Conservation (phyloP, 1,284 basidiomycete genomes). For the Cutaneotrichosporon dermatis region DNA sequence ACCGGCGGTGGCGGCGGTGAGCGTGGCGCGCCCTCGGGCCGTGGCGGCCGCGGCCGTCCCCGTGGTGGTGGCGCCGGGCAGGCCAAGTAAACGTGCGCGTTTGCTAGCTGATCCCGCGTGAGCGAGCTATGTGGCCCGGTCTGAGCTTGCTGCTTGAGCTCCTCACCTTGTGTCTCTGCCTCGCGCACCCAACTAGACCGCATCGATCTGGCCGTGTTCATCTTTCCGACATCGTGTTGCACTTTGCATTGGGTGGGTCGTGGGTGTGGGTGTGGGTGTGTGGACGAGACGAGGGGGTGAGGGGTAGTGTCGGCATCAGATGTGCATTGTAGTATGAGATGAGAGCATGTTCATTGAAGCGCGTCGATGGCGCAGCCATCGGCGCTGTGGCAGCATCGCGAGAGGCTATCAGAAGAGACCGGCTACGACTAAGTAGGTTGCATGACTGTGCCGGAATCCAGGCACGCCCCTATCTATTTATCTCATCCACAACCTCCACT, state of each 20-base stretch:
- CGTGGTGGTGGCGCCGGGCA: constrained; percentile 16
- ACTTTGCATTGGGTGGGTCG: background rate
- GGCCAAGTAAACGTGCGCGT: constrained; percentile 10
- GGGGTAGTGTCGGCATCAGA: constrained; percentile 5
- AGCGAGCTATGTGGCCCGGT: background rate
- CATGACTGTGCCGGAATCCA: no score
- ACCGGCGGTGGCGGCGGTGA: constrained; percentile 1
- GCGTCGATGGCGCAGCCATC: background rate
- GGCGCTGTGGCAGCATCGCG: no score
- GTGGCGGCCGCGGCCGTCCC: constrained; percentile 17
- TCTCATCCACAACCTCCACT: no score
- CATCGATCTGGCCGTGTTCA: constrained; percentile 4
- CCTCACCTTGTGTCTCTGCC: background rate
- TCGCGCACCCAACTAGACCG: constrained; percentile 3
- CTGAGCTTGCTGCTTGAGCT: background rate
- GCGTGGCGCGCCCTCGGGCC: constrained; percentile 4
- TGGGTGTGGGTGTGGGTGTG: background rate
- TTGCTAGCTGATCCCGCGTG: no score
- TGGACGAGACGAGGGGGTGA: background rate
- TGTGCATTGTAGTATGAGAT: constrained; percentile 21
- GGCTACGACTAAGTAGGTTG: no score
- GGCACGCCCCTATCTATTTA: no score
- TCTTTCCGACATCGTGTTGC: constrained; percentile 8
- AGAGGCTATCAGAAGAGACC: no score
- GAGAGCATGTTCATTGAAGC: constrained; percentile 13